Conservation (phyloP, 306 rosid genomes). For the Prunus mume region DNA sequence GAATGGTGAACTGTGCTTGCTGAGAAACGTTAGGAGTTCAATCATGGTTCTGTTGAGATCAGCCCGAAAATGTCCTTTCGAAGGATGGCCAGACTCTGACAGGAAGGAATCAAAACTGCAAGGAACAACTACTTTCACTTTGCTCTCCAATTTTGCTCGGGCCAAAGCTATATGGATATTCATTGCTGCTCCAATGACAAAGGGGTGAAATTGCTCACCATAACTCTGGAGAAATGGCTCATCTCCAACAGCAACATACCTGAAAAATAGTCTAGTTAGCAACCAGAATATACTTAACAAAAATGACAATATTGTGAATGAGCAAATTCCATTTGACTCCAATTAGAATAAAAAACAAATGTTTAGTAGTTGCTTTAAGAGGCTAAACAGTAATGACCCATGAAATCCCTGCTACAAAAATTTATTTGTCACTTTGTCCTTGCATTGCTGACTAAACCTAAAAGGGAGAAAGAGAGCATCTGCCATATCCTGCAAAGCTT, state of each 20-base stretch:
- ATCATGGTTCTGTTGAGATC: conserved; percentile 81
- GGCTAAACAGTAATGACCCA: not conserved
- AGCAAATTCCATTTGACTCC: conserved; percentile 14
- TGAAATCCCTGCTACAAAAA: not conserved
- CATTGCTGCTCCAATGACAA: conserved; percentile 64
- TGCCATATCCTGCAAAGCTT: not conserved
- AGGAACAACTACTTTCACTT: conserved; percentile 86
- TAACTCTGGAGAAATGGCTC: conserved; percentile 78
- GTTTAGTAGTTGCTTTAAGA: not conserved
- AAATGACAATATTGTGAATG: not conserved
- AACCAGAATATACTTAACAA: conserved; percentile 13
- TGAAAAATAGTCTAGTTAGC: conserved; percentile 36
- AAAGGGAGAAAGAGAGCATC: not conserved
- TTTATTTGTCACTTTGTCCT: not conserved
- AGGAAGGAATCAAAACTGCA: conserved; percentile 81
- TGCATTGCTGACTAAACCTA: not conserved
- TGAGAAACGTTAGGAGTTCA: conserved; percentile 77
- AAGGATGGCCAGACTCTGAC: conserved; percentile 56
- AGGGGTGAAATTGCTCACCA: conserved; percentile 72
- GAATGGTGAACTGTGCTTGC: conserved; percentile 66
- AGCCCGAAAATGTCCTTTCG: conserved; percentile 64
- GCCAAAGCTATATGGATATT: conserved; percentile 69
- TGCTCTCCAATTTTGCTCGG: conserved; percentile 59
- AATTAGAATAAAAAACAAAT: not conserved
- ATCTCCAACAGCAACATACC: conserved; percentile 90